Conservation (phyloP, 2,329 filamentous ascomycete species). For the Sphaerostilbella broomeana region DNA sequence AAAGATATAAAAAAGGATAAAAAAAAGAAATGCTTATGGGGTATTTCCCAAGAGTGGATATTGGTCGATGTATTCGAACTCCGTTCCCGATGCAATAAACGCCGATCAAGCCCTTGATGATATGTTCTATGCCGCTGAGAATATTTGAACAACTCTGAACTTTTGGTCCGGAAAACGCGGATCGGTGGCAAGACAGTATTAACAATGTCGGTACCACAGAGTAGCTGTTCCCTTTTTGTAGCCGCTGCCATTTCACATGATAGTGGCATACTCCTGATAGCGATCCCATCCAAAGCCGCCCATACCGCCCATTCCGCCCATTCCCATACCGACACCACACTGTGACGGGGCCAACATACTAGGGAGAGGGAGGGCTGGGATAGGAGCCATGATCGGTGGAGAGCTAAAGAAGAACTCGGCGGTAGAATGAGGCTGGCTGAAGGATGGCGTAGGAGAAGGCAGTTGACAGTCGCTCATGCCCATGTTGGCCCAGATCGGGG, state of each 20-base stretch:
- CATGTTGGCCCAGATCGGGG: conserved; percentile 74
- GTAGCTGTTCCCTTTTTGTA: conserved; percentile 38
- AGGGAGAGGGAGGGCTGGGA: conserved; percentile 72
- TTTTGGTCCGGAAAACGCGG: conserved; percentile 6
- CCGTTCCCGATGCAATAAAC: conserved; percentile 39
- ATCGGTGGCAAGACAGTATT: conserved; percentile 25
- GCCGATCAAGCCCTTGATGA: conserved; percentile 32
- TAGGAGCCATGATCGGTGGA: conserved; percentile 65
- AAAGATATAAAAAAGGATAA: conserved; percentile 15
- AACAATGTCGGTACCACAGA: conserved; percentile 43
- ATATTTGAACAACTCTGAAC: conserved; percentile 25
- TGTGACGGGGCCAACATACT: conserved; percentile 73
- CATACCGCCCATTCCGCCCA: no score
- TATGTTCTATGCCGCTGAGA: conserved; percentile 34
- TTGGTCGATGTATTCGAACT: conserved; percentile 31
- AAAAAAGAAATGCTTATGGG: conserved; percentile 16
- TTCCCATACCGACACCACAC: conserved; percentile 73
- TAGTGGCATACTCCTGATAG: conserved; percentile 77
- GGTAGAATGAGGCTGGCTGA: conserved; percentile 65
- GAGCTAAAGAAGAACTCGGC: conserved; percentile 74
- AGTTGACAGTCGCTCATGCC: conserved; percentile 66
- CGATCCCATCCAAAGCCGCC: conserved; percentile 74
- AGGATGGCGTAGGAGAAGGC: conserved; percentile 72
- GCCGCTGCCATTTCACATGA: conserved; percentile 68
- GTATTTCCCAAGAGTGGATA: conserved; percentile 27